Conservation (phyloP, 495 filamentous ascomycete genomes). For the Recurvomyces mirabilis region DNA sequence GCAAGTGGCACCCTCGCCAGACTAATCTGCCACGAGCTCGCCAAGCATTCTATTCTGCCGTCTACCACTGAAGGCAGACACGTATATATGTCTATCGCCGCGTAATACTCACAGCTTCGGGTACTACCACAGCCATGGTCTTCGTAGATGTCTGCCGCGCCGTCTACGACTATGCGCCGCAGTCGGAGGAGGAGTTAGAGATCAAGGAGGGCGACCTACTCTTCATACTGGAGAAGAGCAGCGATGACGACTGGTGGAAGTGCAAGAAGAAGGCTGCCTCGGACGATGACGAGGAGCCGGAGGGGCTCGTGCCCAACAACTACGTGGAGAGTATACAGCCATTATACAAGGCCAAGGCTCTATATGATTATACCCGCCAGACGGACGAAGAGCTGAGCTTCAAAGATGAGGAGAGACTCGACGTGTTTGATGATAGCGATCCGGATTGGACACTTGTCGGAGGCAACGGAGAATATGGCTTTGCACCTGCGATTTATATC, state of each 20-base stretch:
- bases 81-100: too few relatives aligned
- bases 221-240: conserved; percentile 81
- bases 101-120: too few relatives aligned
- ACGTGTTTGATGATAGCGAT: conserved; percentile 82
- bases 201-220: conserved; percentile 84
- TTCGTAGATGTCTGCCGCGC: conserved; percentile 90
- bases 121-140: conserved; percentile 40
- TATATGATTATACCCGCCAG: conserved; percentile 93
- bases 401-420: conserved; percentile 70
- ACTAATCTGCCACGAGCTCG: too few relatives aligned
- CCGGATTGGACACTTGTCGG: conserved; percentile 96
- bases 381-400: conserved; percentile 98
- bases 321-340: conserved; percentile 79
- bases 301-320: conserved; percentile 87
- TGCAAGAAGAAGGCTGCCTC: conserved; percentile 90
- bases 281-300: conserved; percentile 88
- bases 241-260: conserved; percentile 95
- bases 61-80: too few relatives aligned
- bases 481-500: conserved; percentile 96
- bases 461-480: conserved; percentile 74
- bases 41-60: too few relatives aligned
- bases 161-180: conserved; percentile 86
- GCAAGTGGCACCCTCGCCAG: too few relatives aligned
- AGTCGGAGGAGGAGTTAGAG: conserved; percentile 75
- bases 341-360: conserved; percentile 60